phyloP scores from a whole-genome alignment of 108 stramenopile genomes.

The Fragilaria radians region DNA sequence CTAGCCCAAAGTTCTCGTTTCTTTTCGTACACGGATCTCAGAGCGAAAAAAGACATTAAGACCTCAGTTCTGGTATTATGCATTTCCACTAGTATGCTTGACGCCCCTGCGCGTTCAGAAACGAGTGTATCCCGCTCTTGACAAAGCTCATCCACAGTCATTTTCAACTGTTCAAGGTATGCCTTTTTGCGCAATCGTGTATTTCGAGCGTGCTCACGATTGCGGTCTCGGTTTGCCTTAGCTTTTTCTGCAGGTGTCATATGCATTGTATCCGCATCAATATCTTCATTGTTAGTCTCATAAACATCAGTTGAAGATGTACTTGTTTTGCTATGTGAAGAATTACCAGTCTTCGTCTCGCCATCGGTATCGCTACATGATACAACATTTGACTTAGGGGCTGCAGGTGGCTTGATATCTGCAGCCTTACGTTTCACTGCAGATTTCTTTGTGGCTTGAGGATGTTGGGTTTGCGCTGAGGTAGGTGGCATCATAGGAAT shows the following conservation, averaged over 20 bases:
- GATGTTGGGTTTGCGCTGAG: background rate
- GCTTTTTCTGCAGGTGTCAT: constrained; percentile 56
- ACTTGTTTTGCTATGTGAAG: constrained; percentile 3
- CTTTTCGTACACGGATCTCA: constrained; percentile 67
- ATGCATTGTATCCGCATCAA: constrained; percentile 27
- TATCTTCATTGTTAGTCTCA: constrained; percentile 6
- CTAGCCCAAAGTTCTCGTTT: constrained; percentile 72
- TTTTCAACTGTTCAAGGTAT: constrained; percentile 90
- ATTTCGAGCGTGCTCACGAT: constrained; percentile 90
- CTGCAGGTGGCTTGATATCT: background rate
- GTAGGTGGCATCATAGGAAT: background rate
- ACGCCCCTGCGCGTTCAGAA: constrained; percentile 65
- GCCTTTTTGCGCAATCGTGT: constrained; percentile 91
- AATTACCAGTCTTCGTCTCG: constrained; percentile 7
- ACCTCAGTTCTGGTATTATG: constrained; percentile 85
- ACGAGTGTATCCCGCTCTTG: constrained; percentile 67
- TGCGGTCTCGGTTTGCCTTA: constrained; percentile 82
- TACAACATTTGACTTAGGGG: constrained; percentile 24
- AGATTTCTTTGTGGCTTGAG: background rate
- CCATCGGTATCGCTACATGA: constrained; percentile 80
- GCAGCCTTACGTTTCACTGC: background rate
- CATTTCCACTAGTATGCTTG: constrained; percentile 67
- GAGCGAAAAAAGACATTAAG: constrained; percentile 69
- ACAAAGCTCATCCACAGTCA: constrained; percentile 84
- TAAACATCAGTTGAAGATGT: background rate